Base-by-base conservation (phyloP, 2,329 filamentous ascomycete genomes). In the Coniella vitis region DNA sequence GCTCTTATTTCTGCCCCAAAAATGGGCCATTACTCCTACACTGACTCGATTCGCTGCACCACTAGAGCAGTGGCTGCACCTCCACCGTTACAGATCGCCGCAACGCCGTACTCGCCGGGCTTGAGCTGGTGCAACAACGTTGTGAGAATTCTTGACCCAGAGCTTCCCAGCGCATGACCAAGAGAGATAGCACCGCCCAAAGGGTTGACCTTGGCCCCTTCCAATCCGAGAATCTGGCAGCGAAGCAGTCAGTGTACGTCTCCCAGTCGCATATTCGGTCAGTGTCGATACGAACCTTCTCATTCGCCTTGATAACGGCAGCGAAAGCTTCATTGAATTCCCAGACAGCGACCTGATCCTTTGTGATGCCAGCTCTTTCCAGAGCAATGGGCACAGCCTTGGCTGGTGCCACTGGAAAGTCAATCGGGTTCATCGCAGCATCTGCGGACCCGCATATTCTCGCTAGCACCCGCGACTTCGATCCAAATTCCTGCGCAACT, bases 241-340 rank as follows among this genome's bases (percentile, higher is more conserved):
- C 8, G 19, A 21, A 40, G 38, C 22, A 40, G 16, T 39, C 25
- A 42, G 45, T 41, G 25, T 16, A 35, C 22, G 10, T 14, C 12
- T 10, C 12, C 9, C 3, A 20, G n/a, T 7, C 21, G 16, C 10
- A n/a, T 17, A 9, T 29, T 16, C 36, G 29, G 7, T 17, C 40
- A 42, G 22, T 47, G 20, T 17, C 16, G n/a, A 34, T 10, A 48
- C 57, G 54, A 61, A 84, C 84, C 79, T 95, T 90, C 61, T 88
- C 85, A 63, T 97, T 96, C 37, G 91, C 90, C 64, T 93, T 90
- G 67, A 96, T 93, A 25, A 96, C 90, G 4, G 87, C 88, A 22
- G 93, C 91, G 64, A 98, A 98, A 0, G 93, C 93, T 71, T 98
- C 93, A 67, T 98, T 98, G 69, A 98, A 95, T 66, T 97, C 93